Base-by-base conservation (phyloP, 257 asterid species). In the Plantago elongata region DNA sequence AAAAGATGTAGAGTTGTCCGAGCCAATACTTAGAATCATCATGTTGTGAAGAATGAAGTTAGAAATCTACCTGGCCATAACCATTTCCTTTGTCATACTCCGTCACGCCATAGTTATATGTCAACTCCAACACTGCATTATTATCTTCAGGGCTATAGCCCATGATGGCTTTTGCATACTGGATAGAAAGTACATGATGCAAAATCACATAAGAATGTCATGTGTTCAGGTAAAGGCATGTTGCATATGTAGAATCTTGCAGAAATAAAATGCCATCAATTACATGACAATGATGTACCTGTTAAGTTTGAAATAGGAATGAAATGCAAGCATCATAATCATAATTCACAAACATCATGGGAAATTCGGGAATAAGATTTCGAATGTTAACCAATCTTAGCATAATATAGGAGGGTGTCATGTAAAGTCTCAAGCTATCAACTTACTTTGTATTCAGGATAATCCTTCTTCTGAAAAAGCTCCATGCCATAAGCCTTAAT, bases 71-170 rank as follows among this genome's bases (percentile, higher is more conserved):
- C 89, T 89, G 96, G 62, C 73, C 90, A 72, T 89, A 86, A 55
- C 89, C 94, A 72, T 89, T 79, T 78, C 97, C 95, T 73, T 86
- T 89, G 72, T 75, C 82, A 57, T 86, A 86, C 64, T 80, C 86
- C 61, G 74, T 77, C 38, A 84, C 79, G 30, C 90, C 95, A 43
- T 86, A 82, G 43, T 76, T 79, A 72, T 79, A 89, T 56, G 97
- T 86, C 73, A 89, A 77, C 69, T 74, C 89, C 73, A 89, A 11
- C 40, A 86, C 91, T 12, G 78, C 80, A 77, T 49, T 89, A 74
- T 77, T 72, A 44, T 86, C 95, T 73, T 89, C 94, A 55, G 91
- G 89, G 29, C 89, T 94, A 68, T 86, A 89, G 49, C 97, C 94
- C 94, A 89, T 63, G 80, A 77, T 62, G 51, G 90, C 93, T 65